These are phyloP conservation scores for Podaxis mareebaensis DNA, from an alignment of 768 basidiomycete genomes.

Conservation along the genomic window DNA sequence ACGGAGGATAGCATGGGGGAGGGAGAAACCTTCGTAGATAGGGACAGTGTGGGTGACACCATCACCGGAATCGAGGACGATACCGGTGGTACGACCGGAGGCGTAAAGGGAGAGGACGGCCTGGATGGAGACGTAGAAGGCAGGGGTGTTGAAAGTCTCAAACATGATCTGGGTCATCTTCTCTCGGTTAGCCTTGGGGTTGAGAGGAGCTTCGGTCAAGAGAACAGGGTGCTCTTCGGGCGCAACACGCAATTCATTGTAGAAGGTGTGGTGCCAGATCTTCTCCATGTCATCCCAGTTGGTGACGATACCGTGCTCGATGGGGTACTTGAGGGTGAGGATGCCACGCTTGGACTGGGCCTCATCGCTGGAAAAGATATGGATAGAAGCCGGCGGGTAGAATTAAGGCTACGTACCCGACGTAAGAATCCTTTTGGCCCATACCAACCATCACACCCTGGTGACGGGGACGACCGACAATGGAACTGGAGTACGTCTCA, in stretches of 20 bases:
- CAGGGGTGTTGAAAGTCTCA: constrained; percentile 92
- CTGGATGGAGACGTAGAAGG: constrained; percentile 92
- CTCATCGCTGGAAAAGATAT: constrained; percentile 88
- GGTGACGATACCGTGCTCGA: constrained; percentile 93
- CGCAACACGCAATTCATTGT: constrained; percentile 92
- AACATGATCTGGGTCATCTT: constrained; percentile 98
- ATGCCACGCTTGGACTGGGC: constrained; percentile 94
- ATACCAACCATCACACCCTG: constrained; percentile 97
- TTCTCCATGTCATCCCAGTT: constrained; percentile 99
- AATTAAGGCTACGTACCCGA: constrained; percentile 59
- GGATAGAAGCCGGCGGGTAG: constrained; percentile 66
- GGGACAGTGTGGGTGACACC: constrained; percentile 96
- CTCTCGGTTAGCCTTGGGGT: constrained; percentile 91
- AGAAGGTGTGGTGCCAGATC: constrained; percentile 98
- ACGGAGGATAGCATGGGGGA: constrained; percentile 92
- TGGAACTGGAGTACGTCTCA: constrained; percentile 53
- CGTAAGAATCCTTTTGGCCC: constrained; percentile 96
- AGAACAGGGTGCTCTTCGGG: constrained; percentile 93
- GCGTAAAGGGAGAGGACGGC: constrained; percentile 91
- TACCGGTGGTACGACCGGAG: constrained; percentile 92
- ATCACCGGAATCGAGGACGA: constrained; percentile 95
- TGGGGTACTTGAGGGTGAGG: constrained; percentile 87
- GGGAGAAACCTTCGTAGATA: constrained; percentile 92
- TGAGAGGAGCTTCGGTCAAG: constrained; percentile 88
- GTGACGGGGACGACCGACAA: constrained; percentile 94